Evolutionary conservation across 2,329 filamentous ascomycete genomes (phyloP).

Genomic region (Myriosclerotinia curreyana): DNA sequence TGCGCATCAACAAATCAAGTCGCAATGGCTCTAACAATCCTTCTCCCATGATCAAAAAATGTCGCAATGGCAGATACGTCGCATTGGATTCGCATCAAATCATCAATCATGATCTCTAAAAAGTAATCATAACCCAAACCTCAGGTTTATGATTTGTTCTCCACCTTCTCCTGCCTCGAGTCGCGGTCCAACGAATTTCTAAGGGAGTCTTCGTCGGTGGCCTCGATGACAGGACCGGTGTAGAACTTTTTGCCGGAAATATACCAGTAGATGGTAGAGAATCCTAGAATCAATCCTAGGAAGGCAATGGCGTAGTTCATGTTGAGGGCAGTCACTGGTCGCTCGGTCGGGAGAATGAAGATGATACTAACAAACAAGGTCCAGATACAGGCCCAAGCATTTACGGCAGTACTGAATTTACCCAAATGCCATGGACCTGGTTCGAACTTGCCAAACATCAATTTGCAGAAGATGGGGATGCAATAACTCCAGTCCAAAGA

Average conservation of each 20-base stretch:
- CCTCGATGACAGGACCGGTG: constrained; percentile 45
- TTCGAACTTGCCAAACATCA: constrained; percentile 48
- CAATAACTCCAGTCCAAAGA: constrained; percentile 55
- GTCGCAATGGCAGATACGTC: constrained; percentile 16
- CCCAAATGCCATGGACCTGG: constrained; percentile 54
- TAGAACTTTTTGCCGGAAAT: constrained; percentile 47
- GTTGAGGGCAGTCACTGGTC: constrained; percentile 45
- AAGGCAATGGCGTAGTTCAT: constrained; percentile 58
- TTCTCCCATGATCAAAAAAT: not conserved
- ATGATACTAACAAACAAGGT: constrained; percentile 53
- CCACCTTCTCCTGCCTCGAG: constrained; percentile 20
- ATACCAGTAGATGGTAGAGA: constrained; percentile 48
- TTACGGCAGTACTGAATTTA: constrained; percentile 43
- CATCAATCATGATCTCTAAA: constrained; percentile 20
- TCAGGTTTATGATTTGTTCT: constrained; percentile 19
- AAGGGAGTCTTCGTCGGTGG: constrained; percentile 26
- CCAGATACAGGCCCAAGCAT: constrained; percentile 51
- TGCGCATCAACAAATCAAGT: constrained; percentile 13
- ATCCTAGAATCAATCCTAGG: constrained; percentile 46
- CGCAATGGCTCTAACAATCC: constrained; percentile 4
- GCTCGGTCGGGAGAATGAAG: constrained; percentile 51
- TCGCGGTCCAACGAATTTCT: constrained; percentile 16
- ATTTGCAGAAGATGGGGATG: constrained; percentile 55
- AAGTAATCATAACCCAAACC: constrained; percentile 18
- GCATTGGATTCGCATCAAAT: constrained; percentile 16